Conservation (phyloP, 495 filamentous ascomycete genomes). For the Tuber indicum region DNA sequence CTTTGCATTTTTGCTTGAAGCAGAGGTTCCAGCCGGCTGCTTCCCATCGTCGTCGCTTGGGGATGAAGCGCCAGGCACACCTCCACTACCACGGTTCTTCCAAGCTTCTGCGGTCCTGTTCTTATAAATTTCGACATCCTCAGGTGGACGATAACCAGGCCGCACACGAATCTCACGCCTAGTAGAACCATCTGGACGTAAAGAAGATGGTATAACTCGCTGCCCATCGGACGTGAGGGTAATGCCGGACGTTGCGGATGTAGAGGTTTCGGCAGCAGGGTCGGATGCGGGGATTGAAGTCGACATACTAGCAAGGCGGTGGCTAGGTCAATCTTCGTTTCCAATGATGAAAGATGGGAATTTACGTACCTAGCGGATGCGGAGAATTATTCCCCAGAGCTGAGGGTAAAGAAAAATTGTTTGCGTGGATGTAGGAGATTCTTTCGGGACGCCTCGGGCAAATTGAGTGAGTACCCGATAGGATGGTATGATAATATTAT, state of each 20-base stretch:
- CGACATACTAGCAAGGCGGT: slow-evolving; percentile 6
- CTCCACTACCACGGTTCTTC: slow-evolving; percentile 69
- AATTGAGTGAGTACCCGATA: neutral
- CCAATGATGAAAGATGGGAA: slow-evolving; percentile 15
- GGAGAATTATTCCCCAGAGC: neutral
- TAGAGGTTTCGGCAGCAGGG: slow-evolving; percentile 38
- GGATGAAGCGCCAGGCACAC: slow-evolving; percentile 72
- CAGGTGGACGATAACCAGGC: slow-evolving; percentile 87
- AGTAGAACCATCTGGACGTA: slow-evolving; percentile 77
- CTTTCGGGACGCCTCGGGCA: neutral
- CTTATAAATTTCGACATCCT: slow-evolving; percentile 95
- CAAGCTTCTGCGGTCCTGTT: slow-evolving; percentile 82
- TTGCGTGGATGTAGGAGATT: neutral
- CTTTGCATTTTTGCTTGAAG: slow-evolving; percentile 86
- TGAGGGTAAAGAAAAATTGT: neutral
- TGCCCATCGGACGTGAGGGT: slow-evolving; percentile 68
- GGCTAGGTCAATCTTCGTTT: neutral
- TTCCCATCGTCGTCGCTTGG: slow-evolving; percentile 49
- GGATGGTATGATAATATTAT: neutral
- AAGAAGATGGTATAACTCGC: slow-evolving; percentile 78
- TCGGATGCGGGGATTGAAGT: slow-evolving; percentile 21
- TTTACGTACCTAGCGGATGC: neutral
- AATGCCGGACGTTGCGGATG: slow-evolving; percentile 66
- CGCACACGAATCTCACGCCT: slow-evolving; percentile 87
- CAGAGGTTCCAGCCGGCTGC: slow-evolving; percentile 35